Base-by-base conservation (phyloP, 2,329 filamentous ascomycete species). In the Lecanicillium sp. region DNA sequence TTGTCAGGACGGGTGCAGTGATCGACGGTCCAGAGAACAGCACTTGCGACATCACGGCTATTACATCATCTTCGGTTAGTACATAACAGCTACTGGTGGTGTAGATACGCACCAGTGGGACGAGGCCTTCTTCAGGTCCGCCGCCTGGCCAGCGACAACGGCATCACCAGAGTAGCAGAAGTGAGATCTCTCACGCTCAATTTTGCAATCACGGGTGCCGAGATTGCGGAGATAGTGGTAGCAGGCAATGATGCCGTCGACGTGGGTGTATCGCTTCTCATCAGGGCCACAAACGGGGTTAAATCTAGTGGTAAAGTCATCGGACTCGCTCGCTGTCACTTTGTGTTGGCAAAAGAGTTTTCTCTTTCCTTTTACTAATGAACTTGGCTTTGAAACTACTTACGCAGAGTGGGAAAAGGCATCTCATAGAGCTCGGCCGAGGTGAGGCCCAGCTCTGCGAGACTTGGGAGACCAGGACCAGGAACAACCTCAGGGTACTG, bases 151-250 rank as follows among this genome's bases (percentile, higher is more conserved):
- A 12, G 21, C 15, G 35, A 45, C 8, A 15, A n/a, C n/a, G 23
- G 32, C 43, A 15, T 45, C 43, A 15, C 43, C 42, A 5, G 42
- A 29, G n/a, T 36, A 17, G 42, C 42, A 37, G 10, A 44, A 36
- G 5, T 27, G 32, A 30, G 30, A 35, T 5, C 10, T 44, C 19
- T 37, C 42, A 10, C 42, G 9, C 5, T 17, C 27, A 11, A 44
- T 23, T 8, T 9, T 10, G 27, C 40, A 43, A 12, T 32, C 17
- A 5, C 20, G 40, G 40, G 17, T 24, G 10, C 29, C 41, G 12
- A 44, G 29, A 14, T 24, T 23, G 7, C 23, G 6, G 5, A 35
- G 10, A 14, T 15, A 35, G 29, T 44, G 19, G 14, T 15, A 44
- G 19, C 41, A 44, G 30, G 29, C 17, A n/a, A 44, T 44, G 6